Evolutionary conservation across 2,329 filamentous ascomycete genomes (phyloP).

Genomic region (Cytospora chrysosperma): DNA sequence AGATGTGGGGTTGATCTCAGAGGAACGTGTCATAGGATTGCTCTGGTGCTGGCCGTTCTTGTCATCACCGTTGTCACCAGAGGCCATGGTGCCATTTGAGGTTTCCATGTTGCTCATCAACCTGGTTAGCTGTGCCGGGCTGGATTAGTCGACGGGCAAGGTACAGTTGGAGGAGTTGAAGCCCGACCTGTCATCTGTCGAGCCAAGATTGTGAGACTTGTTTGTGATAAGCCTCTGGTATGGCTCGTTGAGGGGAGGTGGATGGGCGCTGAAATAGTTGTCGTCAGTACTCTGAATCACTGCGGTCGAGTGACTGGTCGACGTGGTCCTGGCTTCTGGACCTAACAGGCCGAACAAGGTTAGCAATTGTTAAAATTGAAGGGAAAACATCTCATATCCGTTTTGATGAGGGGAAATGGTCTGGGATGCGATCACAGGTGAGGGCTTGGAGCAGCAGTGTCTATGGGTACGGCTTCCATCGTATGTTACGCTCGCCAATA

Average conservation of each 20-base stretch:
- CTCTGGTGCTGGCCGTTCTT: not conserved
- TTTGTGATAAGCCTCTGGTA: not conserved
- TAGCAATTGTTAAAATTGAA: not conserved
- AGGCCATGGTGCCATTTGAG: not conserved
- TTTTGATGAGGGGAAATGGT: not conserved
- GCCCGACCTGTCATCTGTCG: not conserved
- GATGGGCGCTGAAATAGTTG: not conserved
- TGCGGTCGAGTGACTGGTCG: not conserved
- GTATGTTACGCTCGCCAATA: too few species aligned
- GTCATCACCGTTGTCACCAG: not conserved
- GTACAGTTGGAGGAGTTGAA: not conserved
- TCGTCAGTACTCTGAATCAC: conserved; percentile 2
- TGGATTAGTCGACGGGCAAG: not conserved
- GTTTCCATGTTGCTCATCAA: not conserved
- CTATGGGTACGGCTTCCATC: not conserved
- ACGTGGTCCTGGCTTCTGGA: not conserved
- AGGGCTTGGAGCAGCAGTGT: not conserved
- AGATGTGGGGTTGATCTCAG: not conserved
- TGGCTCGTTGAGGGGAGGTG: not conserved
- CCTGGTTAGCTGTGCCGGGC: not conserved
- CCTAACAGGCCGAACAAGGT: not conserved
- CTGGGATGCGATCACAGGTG: not conserved
- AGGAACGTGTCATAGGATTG: not conserved
- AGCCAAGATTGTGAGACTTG: not conserved
- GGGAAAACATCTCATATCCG: not conserved